These are phyloP conservation scores for Monosiga brevicollis DNA, from an alignment of 78 protist species.

Conservation along the genomic window DNA sequence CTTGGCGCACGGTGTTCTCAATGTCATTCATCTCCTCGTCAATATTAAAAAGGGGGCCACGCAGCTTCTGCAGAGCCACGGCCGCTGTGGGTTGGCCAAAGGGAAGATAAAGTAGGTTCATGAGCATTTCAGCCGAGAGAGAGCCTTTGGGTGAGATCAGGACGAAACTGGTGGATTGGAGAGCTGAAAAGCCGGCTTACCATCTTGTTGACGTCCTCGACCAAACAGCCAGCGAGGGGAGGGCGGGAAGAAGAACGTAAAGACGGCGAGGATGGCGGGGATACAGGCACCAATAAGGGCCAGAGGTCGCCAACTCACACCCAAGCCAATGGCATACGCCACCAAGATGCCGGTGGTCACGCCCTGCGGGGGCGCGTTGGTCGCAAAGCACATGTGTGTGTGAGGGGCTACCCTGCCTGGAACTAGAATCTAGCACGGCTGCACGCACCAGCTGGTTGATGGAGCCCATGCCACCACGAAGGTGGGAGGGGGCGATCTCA, in stretches of 20 bases:
- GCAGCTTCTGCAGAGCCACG: neutral
- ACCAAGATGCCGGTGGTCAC: neutral
- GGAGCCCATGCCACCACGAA: slow-evolving; percentile 1
- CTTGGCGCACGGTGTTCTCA: too few species aligned
- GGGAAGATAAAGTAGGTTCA: too few species aligned
- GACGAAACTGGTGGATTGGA: too few species aligned
- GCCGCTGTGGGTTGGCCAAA: too few species aligned
- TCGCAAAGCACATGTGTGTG: too few species aligned
- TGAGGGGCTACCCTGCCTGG: too few species aligned
- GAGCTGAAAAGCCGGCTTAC: too few species aligned
- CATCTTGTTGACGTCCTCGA: neutral
- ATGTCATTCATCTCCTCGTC: neutral
- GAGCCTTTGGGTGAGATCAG: too few species aligned
- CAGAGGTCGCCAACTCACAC: neutral
- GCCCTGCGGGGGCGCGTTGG: neutral
- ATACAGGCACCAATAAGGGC: neutral
- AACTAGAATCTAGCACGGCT: too few species aligned
- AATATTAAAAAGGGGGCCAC: neutral
- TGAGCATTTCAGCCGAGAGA: too few species aligned
- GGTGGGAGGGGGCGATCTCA: neutral
- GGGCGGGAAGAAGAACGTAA: neutral
- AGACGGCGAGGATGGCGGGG: neutral
- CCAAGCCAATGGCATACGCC: neutral
- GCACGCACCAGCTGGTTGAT: neutral
- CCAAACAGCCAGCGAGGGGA: neutral